These are phyloP conservation scores for Paecilomyces variotii DNA, from an alignment of 2,329 filamentous ascomycete genomes.

Conservation along the genomic window DNA sequence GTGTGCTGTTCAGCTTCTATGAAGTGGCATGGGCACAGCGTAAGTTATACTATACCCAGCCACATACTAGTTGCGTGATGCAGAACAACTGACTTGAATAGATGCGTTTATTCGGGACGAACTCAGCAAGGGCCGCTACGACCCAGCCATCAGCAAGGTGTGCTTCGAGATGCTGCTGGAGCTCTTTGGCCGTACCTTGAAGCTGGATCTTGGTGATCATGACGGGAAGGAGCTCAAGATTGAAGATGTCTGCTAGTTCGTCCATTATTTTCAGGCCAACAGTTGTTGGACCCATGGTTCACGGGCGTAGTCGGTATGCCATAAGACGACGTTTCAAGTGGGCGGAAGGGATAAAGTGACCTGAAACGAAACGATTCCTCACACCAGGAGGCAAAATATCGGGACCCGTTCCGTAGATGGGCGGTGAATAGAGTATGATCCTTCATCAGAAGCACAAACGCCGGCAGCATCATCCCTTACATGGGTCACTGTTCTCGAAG, in stretches of 20 bases:
- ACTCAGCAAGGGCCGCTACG: constrained; percentile 86
- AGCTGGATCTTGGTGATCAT: constrained; percentile 65
- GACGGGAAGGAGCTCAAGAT: constrained; percentile 54
- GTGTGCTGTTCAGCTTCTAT: constrained; percentile 70
- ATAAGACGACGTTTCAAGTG: background rate
- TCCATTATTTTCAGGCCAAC: background rate
- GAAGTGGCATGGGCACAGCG: constrained; percentile 89
- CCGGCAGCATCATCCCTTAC: background rate
- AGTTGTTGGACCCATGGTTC: background rate
- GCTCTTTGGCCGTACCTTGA: constrained; percentile 69
- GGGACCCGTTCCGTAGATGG: background rate
- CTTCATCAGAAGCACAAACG: background rate
- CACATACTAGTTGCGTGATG: constrained; percentile 1
- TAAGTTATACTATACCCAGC: constrained; percentile 29
- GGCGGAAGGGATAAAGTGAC: background rate
- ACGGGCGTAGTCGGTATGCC: background rate
- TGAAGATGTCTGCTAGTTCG: constrained; percentile 61
- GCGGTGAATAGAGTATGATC: background rate
- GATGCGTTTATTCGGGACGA: constrained; percentile 91
- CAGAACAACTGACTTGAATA: constrained; percentile 17
- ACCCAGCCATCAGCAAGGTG: constrained; percentile 74
- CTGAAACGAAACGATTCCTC: background rate
- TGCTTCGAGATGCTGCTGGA: constrained; percentile 89
- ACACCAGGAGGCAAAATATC: background rate
- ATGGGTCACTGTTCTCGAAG: background rate